Base-by-base conservation (phyloP, 331 rosid species). In the Rhamnella rubrinervis region DNA sequence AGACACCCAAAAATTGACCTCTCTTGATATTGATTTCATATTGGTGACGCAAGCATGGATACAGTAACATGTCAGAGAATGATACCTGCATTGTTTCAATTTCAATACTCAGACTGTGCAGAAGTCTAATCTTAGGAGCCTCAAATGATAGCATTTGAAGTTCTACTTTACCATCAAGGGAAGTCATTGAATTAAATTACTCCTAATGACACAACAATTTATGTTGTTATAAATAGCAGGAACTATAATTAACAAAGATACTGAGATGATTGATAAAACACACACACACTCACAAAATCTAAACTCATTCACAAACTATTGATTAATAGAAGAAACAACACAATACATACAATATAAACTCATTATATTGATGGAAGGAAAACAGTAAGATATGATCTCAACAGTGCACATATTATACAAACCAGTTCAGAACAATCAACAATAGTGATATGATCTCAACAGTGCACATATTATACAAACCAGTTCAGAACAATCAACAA, bases 81-180 rank as follows among this genome's bases (percentile, higher is more conserved):
- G 26, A 12, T 58, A 92, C 97, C 98, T 93, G 97, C 89, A 90
- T 81, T 50, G 80, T 84, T 77, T 80, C 89, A 53, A 82, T 86
- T 83, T 90, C 89, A 60, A 93, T 85, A 77, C 79, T 77, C 69
- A 93, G 71, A 82, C 93, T 93, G 35, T 97, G 87, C 46, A 93
- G 75, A 74, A 85, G 92, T 79, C 98, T 85, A 73, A 91, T 83
- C 75, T 86, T 88, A 16, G 85, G 64, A 61, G 89, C 86, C 63
- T 83, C 66, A 46, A 85, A 85, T 37, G 93, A 86, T 62, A 55
- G 74, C 89, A 88, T 86, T 23, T 23, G 23, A 23, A 23, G 23
- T 23, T 23, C 75, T 52, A 82, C 76, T 62, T 79, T 72, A 16
- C 86, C 85, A 82, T 91, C 93, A 71, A 75, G 55, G 26, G 89